Conservation (phyloP, 768 basidiomycete species). For the Termitomyces sp. region DNA sequence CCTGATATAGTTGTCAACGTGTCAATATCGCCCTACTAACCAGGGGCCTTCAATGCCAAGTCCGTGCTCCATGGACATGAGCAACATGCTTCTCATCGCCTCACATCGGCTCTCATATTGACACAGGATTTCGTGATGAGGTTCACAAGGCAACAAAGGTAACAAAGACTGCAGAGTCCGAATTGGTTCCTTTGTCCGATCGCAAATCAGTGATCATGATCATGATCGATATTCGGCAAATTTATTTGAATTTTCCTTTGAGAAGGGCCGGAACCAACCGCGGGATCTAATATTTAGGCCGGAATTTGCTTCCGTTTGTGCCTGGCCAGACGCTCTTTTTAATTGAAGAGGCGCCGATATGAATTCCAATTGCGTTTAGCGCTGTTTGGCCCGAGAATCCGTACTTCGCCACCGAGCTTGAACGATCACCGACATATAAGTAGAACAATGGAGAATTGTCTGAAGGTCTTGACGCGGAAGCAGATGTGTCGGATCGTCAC, state of each 20-base stretch:
- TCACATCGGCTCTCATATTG: constrained; percentile 1
- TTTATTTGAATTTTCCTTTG: constrained; percentile 10
- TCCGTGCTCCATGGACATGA: neutral
- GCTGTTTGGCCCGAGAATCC: neutral
- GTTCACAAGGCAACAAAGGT: constrained; percentile 10
- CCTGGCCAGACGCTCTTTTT: constrained; percentile 13
- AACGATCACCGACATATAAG: neutral
- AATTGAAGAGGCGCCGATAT: neutral
- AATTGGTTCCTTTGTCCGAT: constrained; percentile 15
- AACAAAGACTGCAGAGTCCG: constrained; percentile 9
- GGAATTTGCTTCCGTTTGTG: constrained; percentile 25
- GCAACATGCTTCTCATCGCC: neutral
- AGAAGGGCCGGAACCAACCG: constrained; percentile 14
- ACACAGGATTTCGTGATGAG: constrained; percentile 3
- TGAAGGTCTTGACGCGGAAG: neutral
- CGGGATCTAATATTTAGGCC: constrained; percentile 15
- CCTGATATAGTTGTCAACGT: neutral
- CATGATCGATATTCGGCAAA: constrained; percentile 30
- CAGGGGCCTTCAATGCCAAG: neutral
- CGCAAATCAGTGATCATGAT: constrained; percentile 33
- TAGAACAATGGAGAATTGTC: neutral
- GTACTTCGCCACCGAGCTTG: neutral
- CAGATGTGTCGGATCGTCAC: neutral
- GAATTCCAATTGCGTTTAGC: neutral
- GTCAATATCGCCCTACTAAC: neutral